Percentiles rank a stretch among this genome's conserved stretches.
Evolutionary conservation across 2,329 filamentous ascomycete species (phyloP).

Genomic region (Trichoderma sp.): DNA sequence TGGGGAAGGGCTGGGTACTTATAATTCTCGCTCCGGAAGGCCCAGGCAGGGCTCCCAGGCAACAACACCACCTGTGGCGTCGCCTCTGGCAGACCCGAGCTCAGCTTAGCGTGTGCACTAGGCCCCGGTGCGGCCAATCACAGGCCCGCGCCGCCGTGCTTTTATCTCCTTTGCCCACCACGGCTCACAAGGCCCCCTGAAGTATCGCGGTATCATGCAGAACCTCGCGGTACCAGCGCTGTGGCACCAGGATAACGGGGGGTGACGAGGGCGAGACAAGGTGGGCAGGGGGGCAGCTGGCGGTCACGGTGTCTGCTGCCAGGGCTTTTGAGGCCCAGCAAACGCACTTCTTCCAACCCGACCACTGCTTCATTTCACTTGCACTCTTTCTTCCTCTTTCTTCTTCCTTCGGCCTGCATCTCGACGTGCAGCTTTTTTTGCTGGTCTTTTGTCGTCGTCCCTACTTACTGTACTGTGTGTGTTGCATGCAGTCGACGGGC

Average conservation of each 20-base stretch:
- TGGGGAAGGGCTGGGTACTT: conserved; percentile 55
- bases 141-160: conserved; percentile 27
- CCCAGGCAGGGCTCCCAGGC: conserved; percentile 43
- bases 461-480: neutral
- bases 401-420: conserved; percentile 12
- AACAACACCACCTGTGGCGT: conserved; percentile 46
- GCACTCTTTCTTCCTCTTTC: neutral
- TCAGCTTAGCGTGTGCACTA: conserved; percentile 39
- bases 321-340: conserved; percentile 1
- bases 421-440: neutral
- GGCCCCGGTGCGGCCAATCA: conserved; percentile 40
- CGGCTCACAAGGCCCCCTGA: conserved; percentile 38
- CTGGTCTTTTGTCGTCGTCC: neutral
- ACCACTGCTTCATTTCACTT: conserved; percentile 7
- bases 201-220: conserved; percentile 37
- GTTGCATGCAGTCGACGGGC: neutral
- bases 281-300: conserved; percentile 16
- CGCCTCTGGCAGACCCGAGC: conserved; percentile 40
- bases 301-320: conserved; percentile 15
- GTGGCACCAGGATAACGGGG: conserved; percentile 13
- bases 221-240: conserved; percentile 26
- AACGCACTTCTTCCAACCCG: conserved; percentile 1
- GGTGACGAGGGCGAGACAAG: neutral
- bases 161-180: conserved; percentile 41
- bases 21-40: conserved; percentile 50